Percentiles rank a stretch among this genome's conserved stretches.
Conservation (phyloP, 192 early-diverging fungal genomes). For the Spizellomyces sp. region DNA sequence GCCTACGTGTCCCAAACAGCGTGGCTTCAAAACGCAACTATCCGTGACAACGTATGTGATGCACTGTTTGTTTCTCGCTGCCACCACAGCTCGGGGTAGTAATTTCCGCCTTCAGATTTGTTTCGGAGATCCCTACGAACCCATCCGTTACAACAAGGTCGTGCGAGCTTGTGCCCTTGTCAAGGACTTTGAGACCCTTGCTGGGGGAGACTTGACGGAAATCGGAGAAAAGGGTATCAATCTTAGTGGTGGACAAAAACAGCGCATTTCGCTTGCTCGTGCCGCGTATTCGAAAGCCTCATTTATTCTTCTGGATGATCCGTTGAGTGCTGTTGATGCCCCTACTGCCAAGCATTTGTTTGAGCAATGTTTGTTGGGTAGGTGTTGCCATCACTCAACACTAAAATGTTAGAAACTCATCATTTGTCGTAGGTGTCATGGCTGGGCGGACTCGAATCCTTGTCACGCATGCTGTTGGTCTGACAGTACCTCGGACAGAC, state of each 20-base stretch:
- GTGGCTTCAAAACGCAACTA: conserved; percentile 27
- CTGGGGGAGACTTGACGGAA: conserved; percentile 64
- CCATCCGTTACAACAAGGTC: conserved; percentile 63
- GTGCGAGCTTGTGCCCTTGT: conserved; percentile 72
- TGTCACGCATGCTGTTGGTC: conserved; percentile 79
- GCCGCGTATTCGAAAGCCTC: conserved; percentile 75
- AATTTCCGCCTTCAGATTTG: conserved; percentile 64
- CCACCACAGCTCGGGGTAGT: not conserved
- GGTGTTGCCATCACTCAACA: not conserved
- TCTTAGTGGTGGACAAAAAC: conserved; percentile 76
- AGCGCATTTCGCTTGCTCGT: conserved; percentile 80
- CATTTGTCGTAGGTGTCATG: conserved; percentile 55
- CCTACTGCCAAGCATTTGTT: conserved; percentile 70
- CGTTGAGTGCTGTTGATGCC: conserved; percentile 74
- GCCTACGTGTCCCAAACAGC: conserved; percentile 28
- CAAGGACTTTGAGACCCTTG: conserved; percentile 66
- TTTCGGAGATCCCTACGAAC: conserved; percentile 67
- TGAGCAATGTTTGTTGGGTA: conserved; percentile 66
- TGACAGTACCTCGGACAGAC: conserved; percentile 73
- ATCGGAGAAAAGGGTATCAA: conserved; percentile 60
- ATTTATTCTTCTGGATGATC: conserved; percentile 83
- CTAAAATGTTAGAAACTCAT: too few species aligned
- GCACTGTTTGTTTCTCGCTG: too few species aligned
- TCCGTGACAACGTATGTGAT: conserved; percentile 25
- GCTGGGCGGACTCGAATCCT: conserved; percentile 77